Percentiles rank a stretch among this genome's conserved stretches.
These are phyloP conservation scores for Metarhizium guizhouense DNA, from an alignment of 2,329 filamentous ascomycete species.

Conservation along the genomic window DNA sequence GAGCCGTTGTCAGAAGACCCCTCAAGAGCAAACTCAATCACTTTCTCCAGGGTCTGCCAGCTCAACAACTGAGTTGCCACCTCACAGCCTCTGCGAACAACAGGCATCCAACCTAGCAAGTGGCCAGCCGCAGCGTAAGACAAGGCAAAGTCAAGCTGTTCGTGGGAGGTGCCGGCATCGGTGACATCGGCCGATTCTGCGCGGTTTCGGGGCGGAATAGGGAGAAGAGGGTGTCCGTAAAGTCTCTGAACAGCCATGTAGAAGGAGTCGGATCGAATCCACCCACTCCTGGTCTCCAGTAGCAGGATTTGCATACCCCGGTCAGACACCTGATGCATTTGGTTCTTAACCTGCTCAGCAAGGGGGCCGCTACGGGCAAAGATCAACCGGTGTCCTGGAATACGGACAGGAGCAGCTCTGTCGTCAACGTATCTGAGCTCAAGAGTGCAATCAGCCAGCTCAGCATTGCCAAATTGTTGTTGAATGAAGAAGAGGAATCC, in stretches of 20 bases:
- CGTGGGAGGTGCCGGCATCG: slow-evolving; percentile 28
- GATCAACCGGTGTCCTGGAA: slow-evolving; percentile 47
- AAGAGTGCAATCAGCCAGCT: slow-evolving; percentile 34
- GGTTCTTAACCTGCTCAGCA: slow-evolving; percentile 16
- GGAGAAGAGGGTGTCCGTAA: slow-evolving; percentile 45
- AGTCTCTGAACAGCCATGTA: slow-evolving; percentile 48
- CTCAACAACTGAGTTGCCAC: slow-evolving; percentile 48
- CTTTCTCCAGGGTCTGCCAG: slow-evolving; percentile 55
- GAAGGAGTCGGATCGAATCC: slow-evolving; percentile 46
- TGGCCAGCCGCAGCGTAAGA: slow-evolving; percentile 57
- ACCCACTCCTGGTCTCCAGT: slow-evolving; percentile 41
- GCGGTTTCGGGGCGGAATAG: slow-evolving; percentile 18
- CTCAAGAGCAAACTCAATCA: slow-evolving; percentile 49
- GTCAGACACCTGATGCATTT: slow-evolving; percentile 20
- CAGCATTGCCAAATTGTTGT: slow-evolving; percentile 22
- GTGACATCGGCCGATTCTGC: slow-evolving; percentile 21
- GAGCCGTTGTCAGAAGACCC: slow-evolving; percentile 24
- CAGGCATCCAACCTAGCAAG: slow-evolving; percentile 44
- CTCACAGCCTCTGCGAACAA: slow-evolving; percentile 49
- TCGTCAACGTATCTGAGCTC: slow-evolving; percentile 36
- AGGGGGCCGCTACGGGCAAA: slow-evolving; percentile 40
- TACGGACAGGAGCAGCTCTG: slow-evolving; percentile 28
- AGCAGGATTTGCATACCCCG: slow-evolving; percentile 20
- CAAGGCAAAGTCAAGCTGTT: slow-evolving; percentile 46
- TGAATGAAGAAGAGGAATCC: slow-evolving; percentile 30